Base-by-base conservation (phyloP, 1,284 basidiomycete genomes). In the Malassezia caprae region DNA sequence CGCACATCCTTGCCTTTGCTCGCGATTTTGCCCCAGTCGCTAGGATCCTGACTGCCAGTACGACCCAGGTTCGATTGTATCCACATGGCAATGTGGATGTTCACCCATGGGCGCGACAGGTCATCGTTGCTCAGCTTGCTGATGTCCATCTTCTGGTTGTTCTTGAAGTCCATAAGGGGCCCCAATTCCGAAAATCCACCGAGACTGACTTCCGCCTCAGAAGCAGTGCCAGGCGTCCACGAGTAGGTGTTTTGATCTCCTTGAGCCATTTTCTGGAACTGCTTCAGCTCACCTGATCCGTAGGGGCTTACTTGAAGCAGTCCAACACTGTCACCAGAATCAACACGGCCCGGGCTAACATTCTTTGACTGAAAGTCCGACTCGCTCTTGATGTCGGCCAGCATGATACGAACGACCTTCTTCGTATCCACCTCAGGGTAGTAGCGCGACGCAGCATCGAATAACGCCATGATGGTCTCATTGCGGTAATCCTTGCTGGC, bases 351-450 rank as follows among this genome's bases (percentile, higher is more conserved):
- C 12, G 60, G 61, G 23, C 58, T 61, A 31, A 62, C 31, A 30
- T 57, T 50, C 21, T 19, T 12, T 3, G 61, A 27, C 19, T 63
- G 41, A 35, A 73, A 73, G 34, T 71, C 69, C 15, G 64, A 67
- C 43, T 73, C 71, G 26, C 69, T 65, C 44, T 66, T 64, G 54
- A 73, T 73, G 32, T 73, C 71, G 2, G 69, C 63, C 39, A 73
- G 58, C 50, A 72, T 63, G 21, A 67, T 58, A 7, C 69, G 58
- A 2, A 53, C 47, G 5, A 68, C 66, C 44, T 56, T 61, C 17
- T 56, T 53, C 0, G 67, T 72, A 19, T 63, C 58, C 2, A 73
- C 51, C 15, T 73, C 71, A 13, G 71, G 71, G 41, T 57, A 73
- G 61, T 73, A 73, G 24, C 71, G 66, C 2, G 62, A 58, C 4